Evolutionary conservation across 2,329 filamentous ascomycete species (phyloP), one percentile per base, ranked within the genome.

Genomic region (Botrytis sinoallii): DNA sequence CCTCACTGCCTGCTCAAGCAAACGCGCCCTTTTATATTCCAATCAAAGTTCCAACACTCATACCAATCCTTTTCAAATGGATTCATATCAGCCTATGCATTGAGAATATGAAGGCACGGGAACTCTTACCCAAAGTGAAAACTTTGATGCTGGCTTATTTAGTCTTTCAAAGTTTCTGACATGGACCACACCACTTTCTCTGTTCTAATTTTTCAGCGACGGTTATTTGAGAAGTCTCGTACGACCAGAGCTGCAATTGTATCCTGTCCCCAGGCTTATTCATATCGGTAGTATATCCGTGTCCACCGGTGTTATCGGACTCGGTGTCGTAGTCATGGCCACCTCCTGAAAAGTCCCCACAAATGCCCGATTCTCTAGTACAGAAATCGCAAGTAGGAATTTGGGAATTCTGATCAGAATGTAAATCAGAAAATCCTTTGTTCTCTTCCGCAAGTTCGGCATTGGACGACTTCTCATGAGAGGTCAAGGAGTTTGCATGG

Each of bases 161-260:
- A 67, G 48, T 35, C 16, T 16, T 67, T 67, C 46, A 67, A 32
- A 67, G 22, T 5, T 52, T 67, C 20, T 38, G 64, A 25, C 44
- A 44, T 4, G 32, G 44, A 52, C 16, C 46, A 32, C 32, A 67
- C 70, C 70, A 67, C n/a, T 72, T 72, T 55, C 46, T 72, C 46
- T 67, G 63, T 46, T 72, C 70, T 25, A 59, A 16, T 55, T 40
- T 72, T 25, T 67, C 70, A 44, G 61, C 70, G 25, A 72, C 20
- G 9, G 48, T 72, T 55, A 72, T 38, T 46, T 57, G 61, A 66
- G 35, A 72, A 67, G 48, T 72, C 61, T 59, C 61, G 44, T 44
- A 66, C 14, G 46, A 29, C 61, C 61, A 72, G 20, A 40, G 14
- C 25, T 72, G 46, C 32, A 72, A 44, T 29, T 72, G 70, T 18